Evolutionary conservation across 176 grass and related monocot genomes (phyloP).

Genomic region (Oryza punctata): DNA sequence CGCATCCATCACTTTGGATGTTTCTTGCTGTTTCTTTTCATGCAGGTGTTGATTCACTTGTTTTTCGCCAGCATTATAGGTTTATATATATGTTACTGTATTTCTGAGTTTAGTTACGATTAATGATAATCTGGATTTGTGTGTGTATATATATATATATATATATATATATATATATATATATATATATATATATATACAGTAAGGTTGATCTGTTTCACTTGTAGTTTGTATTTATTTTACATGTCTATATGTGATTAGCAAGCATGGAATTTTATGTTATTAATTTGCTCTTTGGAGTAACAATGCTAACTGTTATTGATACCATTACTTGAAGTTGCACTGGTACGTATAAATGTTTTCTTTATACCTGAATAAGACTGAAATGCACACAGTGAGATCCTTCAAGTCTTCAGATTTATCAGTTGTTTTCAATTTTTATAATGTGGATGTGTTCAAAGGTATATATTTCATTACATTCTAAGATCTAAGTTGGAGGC

Average conservation of each 20-base stretch:
- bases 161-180: too few relatives aligned
- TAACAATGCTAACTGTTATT: background rate
- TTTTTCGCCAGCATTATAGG: background rate
- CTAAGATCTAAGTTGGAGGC: background rate
- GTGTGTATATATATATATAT: background rate
- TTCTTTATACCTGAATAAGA: background rate
- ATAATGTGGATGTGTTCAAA: background rate
- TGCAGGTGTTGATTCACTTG: background rate
- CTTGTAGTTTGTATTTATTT: background rate
- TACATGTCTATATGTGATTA: background rate
- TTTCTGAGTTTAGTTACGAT: background rate
- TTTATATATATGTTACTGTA: background rate
- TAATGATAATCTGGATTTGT: background rate
- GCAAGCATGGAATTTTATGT: background rate
- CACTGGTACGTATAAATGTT: background rate
- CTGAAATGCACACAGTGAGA: background rate
- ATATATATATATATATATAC: background rate
- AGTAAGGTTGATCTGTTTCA: background rate
- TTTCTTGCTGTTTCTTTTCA: background rate
- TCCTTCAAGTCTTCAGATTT: background rate
- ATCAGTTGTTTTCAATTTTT: background rate
- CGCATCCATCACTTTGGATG: background rate
- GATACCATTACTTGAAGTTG: background rate
- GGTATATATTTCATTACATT: background rate
- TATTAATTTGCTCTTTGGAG: background rate